phyloP scores from a whole-genome alignment of 116 monocot species.

The Dioscorea cayenensis region DNA sequence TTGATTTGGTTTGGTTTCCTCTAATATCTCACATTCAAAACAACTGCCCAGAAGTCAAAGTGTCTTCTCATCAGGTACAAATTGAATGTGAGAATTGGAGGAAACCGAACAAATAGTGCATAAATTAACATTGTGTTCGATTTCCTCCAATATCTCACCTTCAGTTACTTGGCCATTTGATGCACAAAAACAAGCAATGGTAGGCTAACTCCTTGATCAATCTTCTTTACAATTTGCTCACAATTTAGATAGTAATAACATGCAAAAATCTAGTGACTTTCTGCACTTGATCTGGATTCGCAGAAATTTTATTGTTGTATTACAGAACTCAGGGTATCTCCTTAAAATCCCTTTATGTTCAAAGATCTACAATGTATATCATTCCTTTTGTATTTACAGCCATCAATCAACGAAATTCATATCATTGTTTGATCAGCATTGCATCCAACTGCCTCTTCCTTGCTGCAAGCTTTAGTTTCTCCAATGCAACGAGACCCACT shows the following conservation, averaged over 20 bases:
- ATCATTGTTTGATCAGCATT: constrained; percentile 76
- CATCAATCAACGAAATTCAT: background rate
- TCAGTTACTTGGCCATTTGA: background rate
- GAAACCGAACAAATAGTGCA: background rate
- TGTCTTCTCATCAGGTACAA: too few species aligned
- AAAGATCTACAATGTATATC: background rate
- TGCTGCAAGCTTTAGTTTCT: constrained; percentile 91
- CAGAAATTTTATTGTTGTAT: background rate
- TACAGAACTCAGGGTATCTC: background rate
- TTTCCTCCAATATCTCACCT: constrained; percentile 4
- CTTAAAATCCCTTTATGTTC: background rate
- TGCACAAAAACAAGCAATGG: too few species aligned
- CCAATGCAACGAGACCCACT: constrained; percentile 90
- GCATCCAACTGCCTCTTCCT: constrained; percentile 73
- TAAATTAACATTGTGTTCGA: background rate
- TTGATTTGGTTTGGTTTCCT: too few species aligned
- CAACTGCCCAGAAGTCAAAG: too few species aligned
- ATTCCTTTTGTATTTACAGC: constrained; percentile 1
- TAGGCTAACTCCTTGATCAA: too few species aligned
- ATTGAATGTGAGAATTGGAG: background rate
- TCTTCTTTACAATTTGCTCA: too few species aligned
- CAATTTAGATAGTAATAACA: background rate
- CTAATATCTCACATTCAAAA: too few species aligned
- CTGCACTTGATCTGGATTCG: background rate
- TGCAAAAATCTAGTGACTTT: background rate